Conservation (phyloP, 108 stramenopile species). For the Skeletonema potamos region DNA sequence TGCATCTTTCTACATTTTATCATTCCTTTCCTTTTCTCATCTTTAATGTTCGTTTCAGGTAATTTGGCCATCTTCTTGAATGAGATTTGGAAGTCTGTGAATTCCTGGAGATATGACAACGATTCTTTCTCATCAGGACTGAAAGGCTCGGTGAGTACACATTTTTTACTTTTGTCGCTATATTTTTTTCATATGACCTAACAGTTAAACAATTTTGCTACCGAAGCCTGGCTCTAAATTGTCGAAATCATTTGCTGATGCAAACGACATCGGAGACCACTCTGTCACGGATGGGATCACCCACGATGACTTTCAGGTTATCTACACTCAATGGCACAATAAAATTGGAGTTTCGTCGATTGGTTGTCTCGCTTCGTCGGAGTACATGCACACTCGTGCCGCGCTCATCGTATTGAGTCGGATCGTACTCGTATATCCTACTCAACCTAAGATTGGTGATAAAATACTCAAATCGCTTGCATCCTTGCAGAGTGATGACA, state of each 20-base stretch:
- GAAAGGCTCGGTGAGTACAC: conserved; percentile 43
- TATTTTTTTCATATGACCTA: not conserved
- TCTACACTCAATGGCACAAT: conserved; percentile 82
- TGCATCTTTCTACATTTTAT: not conserved
- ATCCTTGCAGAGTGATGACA: conserved; percentile 65
- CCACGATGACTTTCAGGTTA: conserved; percentile 56
- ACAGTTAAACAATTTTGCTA: not conserved
- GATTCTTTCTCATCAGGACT: conserved; percentile 70
- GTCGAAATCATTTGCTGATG: conserved; percentile 37
- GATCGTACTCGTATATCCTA: conserved; percentile 77
- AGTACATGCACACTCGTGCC: conserved; percentile 86
- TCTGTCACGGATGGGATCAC: conserved; percentile 34
- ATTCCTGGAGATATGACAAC: conserved; percentile 82
- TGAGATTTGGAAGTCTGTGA: conserved; percentile 73
- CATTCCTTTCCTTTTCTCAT: not conserved
- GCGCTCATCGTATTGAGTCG: conserved; percentile 76
- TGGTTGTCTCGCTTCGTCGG: conserved; percentile 72
- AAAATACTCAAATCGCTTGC: conserved; percentile 59
- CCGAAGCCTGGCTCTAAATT: conserved; percentile 31
- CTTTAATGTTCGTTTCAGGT: not conserved
- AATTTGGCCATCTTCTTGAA: conserved; percentile 72
- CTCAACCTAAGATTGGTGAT: conserved; percentile 69
- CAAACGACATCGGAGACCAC: conserved; percentile 31
- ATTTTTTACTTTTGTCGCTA: not conserved
- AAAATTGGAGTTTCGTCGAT: conserved; percentile 63